These are phyloP conservation scores for Trichoderma gamsii DNA, from an alignment of 495 filamentous ascomycete genomes.

Conservation along the genomic window DNA sequence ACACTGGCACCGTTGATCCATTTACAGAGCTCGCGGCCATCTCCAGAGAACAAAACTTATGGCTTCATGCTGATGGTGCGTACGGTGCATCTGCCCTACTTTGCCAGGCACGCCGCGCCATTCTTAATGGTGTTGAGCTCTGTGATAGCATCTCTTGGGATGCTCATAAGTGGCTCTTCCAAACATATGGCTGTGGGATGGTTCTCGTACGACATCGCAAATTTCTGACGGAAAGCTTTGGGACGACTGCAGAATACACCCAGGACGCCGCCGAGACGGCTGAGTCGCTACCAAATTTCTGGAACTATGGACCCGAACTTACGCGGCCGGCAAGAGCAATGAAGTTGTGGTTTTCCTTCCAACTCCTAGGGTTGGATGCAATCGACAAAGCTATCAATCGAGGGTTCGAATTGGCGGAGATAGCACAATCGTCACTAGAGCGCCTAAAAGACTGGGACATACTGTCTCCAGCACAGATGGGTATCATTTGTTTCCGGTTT, in stretches of 20 bases:
- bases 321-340: conserved; percentile 25
- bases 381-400: conserved; percentile 23
- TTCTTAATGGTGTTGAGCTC: conserved; percentile 18
- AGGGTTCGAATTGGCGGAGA: conserved; percentile 20
- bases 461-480: conserved; percentile 16
- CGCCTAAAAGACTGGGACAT: conserved; percentile 20
- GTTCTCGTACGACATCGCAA: conserved; percentile 19
- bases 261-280: conserved; percentile 17
- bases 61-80: conserved; percentile 19
- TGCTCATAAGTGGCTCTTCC: conserved; percentile 32
- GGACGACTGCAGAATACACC: conserved; percentile 21
- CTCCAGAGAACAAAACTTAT: background rate
- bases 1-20: conserved; percentile 28
- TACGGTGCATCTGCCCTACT: conserved; percentile 27
- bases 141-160: conserved; percentile 31
- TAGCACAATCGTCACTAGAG: conserved; percentile 17
- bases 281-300: conserved; percentile 20
- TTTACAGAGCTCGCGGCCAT: conserved; percentile 10
- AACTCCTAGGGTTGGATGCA: conserved; percentile 21
- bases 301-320: conserved; percentile 25
- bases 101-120: conserved; percentile 14
- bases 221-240: conserved; percentile 17
- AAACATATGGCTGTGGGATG: conserved; percentile 26
- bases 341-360: conserved; percentile 26
- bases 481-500: conserved; percentile 21